A percentile compares a stretch with the other conserved stretches of the same genome.
Evolutionary conservation across 306 rosid genomes (phyloP).

Genomic region (Fagus crenata): DNA sequence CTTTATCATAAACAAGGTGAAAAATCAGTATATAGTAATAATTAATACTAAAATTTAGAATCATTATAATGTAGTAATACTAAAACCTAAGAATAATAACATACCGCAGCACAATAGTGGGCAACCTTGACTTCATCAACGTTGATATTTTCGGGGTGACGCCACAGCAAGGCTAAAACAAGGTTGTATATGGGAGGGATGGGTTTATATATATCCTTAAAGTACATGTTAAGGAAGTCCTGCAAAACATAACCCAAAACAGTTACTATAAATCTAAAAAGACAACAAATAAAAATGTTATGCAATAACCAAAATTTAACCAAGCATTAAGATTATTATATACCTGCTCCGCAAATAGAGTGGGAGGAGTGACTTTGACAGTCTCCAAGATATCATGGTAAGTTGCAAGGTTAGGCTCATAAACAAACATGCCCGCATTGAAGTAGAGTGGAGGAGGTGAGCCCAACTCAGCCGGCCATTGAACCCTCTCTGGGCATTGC

Average conservation of each 20-base stretch:
- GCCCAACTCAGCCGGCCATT: slow-evolving; percentile 54
- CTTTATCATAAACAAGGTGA: not conserved
- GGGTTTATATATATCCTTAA: slow-evolving; percentile 50
- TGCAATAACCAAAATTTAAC: not conserved
- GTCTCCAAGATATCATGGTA: slow-evolving; percentile 47
- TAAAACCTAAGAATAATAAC: slow-evolving; percentile 2
- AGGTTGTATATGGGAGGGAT: slow-evolving; percentile 56
- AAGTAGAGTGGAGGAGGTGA: slow-evolving; percentile 55
- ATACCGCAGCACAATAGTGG: slow-evolving; percentile 70
- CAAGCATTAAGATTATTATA: not conserved
- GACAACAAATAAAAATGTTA: no score
- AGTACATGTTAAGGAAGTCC: slow-evolving; percentile 75
- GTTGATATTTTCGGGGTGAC: slow-evolving; percentile 63
- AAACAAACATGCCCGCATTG: slow-evolving; percentile 74
- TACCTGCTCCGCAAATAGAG: slow-evolving; percentile 65
- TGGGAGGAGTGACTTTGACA: slow-evolving; percentile 44
- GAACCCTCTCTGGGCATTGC: slow-evolving; percentile 55
- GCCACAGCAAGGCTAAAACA: slow-evolving; percentile 63
- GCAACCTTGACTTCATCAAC: slow-evolving; percentile 51
- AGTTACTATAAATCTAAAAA: no score
- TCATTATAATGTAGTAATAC: no score
- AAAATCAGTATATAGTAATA: not conserved
- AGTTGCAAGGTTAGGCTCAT: slow-evolving; percentile 44
- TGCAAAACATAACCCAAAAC: slow-evolving; percentile 2
- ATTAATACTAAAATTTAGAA: not conserved